Evolutionary conservation across 2,329 filamentous ascomycete genomes (phyloP).

Genomic region (Amesomyces nigricolor): DNA sequence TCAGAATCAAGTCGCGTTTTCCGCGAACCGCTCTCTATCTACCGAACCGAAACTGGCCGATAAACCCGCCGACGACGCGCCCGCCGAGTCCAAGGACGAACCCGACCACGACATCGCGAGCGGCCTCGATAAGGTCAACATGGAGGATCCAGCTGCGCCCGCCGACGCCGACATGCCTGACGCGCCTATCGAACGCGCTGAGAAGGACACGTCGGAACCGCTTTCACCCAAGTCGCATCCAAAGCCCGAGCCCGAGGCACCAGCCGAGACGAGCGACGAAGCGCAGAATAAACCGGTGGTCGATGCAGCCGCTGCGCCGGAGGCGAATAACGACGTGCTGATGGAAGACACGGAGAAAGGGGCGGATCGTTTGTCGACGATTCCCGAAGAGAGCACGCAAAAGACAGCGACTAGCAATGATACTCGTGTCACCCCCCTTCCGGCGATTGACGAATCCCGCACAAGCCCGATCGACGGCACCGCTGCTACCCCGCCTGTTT

Average conservation of each 20-base stretch:
- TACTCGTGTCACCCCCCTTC: constrained; percentile 21
- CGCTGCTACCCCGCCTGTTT: constrained; percentile 27
- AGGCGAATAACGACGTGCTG: constrained; percentile 21
- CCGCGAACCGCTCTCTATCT: constrained; percentile 10
- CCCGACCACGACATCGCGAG: constrained; percentile 1
- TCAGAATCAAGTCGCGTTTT: constrained; percentile 17
- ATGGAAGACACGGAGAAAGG: constrained; percentile 19
- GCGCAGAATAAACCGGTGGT: not conserved
- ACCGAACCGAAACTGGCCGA: constrained; percentile 1
- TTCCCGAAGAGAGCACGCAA: constrained; percentile 23
- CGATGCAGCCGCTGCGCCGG: constrained; percentile 1
- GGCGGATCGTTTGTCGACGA: constrained; percentile 1
- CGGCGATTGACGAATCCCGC: constrained; percentile 35
- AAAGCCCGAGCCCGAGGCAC: not conserved
- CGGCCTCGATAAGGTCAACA: constrained; percentile 44
- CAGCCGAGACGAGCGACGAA: not conserved
- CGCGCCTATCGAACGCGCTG: constrained; percentile 15
- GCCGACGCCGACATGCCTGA: constrained; percentile 23
- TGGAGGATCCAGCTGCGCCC: constrained; percentile 32
- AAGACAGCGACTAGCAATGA: constrained; percentile 25
- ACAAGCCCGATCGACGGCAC: constrained; percentile 36
- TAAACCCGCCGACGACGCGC: not conserved
- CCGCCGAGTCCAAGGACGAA: not conserved
- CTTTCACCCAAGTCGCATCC: constrained; percentile 13
- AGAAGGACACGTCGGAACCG: not conserved